These are phyloP conservation scores for Coniosporium tulheliwenetii DNA, from an alignment of 2,329 filamentous ascomycete species.

Conservation along the genomic window DNA sequence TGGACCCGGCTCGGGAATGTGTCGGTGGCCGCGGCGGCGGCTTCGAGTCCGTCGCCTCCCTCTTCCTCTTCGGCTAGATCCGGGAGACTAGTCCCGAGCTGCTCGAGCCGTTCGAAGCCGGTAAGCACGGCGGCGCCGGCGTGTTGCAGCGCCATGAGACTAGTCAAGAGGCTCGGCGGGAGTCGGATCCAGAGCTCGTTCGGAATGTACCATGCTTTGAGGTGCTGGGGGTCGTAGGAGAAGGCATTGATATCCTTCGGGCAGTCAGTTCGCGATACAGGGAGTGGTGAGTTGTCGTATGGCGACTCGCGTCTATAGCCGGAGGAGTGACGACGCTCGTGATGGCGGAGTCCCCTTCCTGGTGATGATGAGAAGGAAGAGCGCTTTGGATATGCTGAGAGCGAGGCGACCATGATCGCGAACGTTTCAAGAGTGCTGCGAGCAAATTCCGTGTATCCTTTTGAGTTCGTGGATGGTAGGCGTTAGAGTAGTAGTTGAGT, in stretches of 20 bases:
- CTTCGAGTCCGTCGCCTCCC: conserved; percentile 1
- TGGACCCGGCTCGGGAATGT: not conserved
- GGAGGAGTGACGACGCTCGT: too few species aligned
- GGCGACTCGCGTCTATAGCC: not conserved
- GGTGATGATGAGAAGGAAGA: not conserved
- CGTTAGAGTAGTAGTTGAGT: too few species aligned
- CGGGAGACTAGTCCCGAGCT: conserved; percentile 8
- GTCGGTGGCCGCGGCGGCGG: not conserved
- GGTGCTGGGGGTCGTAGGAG: conserved; percentile 18
- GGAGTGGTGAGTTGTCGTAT: conserved; percentile 2
- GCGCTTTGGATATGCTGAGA: not conserved
- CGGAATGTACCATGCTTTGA: conserved; percentile 21
- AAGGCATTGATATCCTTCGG: conserved; percentile 11
- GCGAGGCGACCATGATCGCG: conserved; percentile 4
- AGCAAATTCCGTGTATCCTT: too few species aligned
- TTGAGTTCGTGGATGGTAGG: too few species aligned
- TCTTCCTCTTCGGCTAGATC: conserved; percentile 7
- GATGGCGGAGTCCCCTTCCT: too few species aligned
- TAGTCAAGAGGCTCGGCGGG: conserved; percentile 16
- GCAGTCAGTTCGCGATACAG: conserved; percentile 1
- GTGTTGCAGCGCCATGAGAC: conserved; percentile 21
- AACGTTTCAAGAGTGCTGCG: not conserved
- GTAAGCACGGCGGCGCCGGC: conserved; percentile 30
- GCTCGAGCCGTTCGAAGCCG: conserved; percentile 18
- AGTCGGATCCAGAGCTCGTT: conserved; percentile 20